A percentile compares a stretch with the other conserved stretches of the same genome.
Conservation (phyloP, 176 grass and related monocot genomes). For the Tillandsia leiboldiana region DNA sequence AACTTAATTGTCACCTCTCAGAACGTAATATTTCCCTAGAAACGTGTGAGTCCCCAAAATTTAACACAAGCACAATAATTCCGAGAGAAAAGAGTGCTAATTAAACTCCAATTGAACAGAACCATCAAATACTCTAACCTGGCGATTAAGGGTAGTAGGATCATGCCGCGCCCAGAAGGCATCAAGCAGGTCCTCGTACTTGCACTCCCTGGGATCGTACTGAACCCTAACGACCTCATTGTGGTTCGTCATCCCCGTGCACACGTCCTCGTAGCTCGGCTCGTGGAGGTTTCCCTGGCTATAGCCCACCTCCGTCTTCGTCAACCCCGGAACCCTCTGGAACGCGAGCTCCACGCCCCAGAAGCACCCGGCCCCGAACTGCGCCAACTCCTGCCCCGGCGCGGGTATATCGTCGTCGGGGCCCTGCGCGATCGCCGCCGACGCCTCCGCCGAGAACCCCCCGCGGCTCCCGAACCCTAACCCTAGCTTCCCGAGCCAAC, state of each 20-base stretch:
- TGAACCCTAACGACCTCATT: constrained; percentile 89
- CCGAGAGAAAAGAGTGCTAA: no score
- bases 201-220: constrained; percentile 65
- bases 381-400: constrained; percentile 69
- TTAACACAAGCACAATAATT: no score
- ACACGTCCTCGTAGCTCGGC: constrained; percentile 88
- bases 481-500: constrained; percentile 94
- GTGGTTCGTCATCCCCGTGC: constrained; percentile 71
- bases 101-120: no score
- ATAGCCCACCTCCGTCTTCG: constrained; percentile 84
- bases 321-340: constrained; percentile 83
- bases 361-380: constrained; percentile 94
- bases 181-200: constrained; percentile 75
- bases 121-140: constrained; percentile 34
- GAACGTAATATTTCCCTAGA: no score
- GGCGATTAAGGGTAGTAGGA: constrained; percentile 77
- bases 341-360: constrained; percentile 94
- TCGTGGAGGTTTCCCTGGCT: constrained; percentile 82
- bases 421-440: constrained; percentile 71
- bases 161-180: constrained; percentile 74
- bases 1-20: no score
- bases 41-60: no score
- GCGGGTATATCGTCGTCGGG: constrained; percentile 77
- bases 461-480: constrained; percentile 50
- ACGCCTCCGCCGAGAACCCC: constrained; percentile 41